Conservation (phyloP, 257 asterid species). For the Cordia subcordata region DNA sequence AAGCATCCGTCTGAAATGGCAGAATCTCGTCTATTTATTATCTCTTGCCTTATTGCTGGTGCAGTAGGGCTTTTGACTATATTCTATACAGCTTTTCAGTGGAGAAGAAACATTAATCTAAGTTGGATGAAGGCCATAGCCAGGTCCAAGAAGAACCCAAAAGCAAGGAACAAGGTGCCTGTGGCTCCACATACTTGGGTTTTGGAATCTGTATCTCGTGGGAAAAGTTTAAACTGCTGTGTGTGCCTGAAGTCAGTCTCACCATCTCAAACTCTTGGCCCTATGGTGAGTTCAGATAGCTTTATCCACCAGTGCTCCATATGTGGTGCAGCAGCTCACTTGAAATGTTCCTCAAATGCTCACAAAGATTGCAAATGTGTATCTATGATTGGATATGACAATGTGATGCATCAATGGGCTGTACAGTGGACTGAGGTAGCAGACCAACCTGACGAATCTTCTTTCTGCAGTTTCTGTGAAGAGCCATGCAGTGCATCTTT, state of each 20-base stretch:
- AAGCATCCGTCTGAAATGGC: conserved; percentile 68
- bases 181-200: conserved; percentile 76
- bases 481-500: conserved; percentile 93
- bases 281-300: conserved; percentile 58
- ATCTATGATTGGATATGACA: conserved; percentile 71
- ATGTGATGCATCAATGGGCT: conserved; percentile 92
- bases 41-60: conserved; percentile 75
- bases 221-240: conserved; percentile 77
- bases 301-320: conserved; percentile 68
- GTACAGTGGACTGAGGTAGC: conserved; percentile 87
- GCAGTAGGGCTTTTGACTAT: conserved; percentile 74
- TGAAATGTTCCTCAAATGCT: conserved; percentile 74
- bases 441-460: conserved; percentile 88
- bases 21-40: conserved; percentile 59
- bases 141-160: conserved; percentile 89
- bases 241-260: conserved; percentile 78
- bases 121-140: conserved; percentile 98
- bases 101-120: conserved; percentile 85
- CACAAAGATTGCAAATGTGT: conserved; percentile 86
- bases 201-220: conserved; percentile 77
- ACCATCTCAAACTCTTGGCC: conserved; percentile 82
- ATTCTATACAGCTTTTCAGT: conserved; percentile 77
- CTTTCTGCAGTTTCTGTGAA: conserved; percentile 92
- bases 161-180: conserved; percentile 65
- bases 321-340: conserved; percentile 93